Evolutionary conservation across 2,329 filamentous ascomycete species (phyloP), one percentile per base, ranked within the genome.

Genomic region (Cytospora chrysosperma): DNA sequence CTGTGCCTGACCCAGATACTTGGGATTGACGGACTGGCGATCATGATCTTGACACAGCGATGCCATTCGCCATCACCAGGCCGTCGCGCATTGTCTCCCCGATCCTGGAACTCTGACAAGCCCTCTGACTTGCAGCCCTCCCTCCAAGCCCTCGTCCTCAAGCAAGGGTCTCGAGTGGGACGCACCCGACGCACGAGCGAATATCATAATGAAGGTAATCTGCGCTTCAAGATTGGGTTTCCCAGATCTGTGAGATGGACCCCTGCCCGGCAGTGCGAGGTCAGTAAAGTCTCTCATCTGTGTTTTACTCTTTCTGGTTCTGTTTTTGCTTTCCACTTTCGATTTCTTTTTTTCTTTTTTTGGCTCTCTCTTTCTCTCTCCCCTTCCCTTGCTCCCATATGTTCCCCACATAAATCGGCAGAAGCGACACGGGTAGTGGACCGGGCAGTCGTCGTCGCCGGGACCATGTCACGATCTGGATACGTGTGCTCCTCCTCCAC

Each of bases 171-270:
- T 51, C 32, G 26, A 53, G 37, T 55, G 51, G 59, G 59, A 32
- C 59, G 59, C 27, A 9, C 32, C 10, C 59, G 50, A 60, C 17
- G 51, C 59, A 55, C 51, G 59, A 61, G 59, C 40, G 59, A 61
- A 55, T 30, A 61, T 61, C 59, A 61, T 24, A 61, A 61, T 61
- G 59, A 61, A 55, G 59, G 59, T 61, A 61, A 61, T 61, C 54
- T 61, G 59, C 59, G 51, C 51, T 52, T 43, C 59, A 47, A 55
- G 59, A 55, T 55, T 47, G 59, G 37, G 51, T 55, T 50, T 49
- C 27, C 59, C 59, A 32, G 59, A 53, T 49, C 54, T 51, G 54
- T 55, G 59, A 61, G 59, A 50, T 61, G 51, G 51, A 26, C 47
- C 27, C 51, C 43, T 53, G 37, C 51, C 51, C 37, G 40, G 51